Evolutionary conservation across 805 yeast genomes (phyloP).

Genomic region (Metschnikowia lachancei): DNA sequence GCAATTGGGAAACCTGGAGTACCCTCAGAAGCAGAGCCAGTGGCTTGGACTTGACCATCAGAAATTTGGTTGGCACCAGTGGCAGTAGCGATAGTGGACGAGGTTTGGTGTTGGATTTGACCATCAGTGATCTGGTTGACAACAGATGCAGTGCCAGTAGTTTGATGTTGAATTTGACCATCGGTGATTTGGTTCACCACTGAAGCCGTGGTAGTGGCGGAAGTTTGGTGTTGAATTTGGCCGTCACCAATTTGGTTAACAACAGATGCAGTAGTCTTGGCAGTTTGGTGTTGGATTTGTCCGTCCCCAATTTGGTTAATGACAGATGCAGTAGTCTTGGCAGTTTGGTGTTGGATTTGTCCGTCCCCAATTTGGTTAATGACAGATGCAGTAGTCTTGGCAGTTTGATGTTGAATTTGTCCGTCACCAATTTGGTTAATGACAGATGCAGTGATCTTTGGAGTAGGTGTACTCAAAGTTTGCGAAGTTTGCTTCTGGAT

Average conservation of each 20-base stretch:
- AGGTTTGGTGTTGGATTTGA: conserved; percentile 30
- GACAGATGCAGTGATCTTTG: conserved; percentile 29
- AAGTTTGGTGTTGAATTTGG: conserved; percentile 38
- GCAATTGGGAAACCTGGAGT: conserved; percentile 18
- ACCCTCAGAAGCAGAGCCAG: conserved; percentile 20
- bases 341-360: conserved; percentile 18
- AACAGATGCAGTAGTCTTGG: conserved; percentile 11
- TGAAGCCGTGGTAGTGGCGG: conserved; percentile 20
- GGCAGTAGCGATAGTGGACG: conserved; percentile 10
- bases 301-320: conserved; percentile 30
- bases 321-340: conserved; percentile 21
- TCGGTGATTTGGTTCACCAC: conserved; percentile 26
- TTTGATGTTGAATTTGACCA: conserved; percentile 34
- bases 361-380: conserved; percentile 20
- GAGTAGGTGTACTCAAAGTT: not conserved
- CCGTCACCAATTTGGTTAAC: conserved; percentile 30
- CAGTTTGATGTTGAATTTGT: conserved; percentile 46
- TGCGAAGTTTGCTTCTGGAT: conserved; percentile 15
- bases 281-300: conserved; percentile 29
- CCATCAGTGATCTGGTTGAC: conserved; percentile 30
- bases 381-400: conserved; percentile 24
- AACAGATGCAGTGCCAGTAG: conserved; percentile 12
- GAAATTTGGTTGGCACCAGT: conserved; percentile 22
- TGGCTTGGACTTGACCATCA: conserved; percentile 35
- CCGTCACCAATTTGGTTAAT: conserved; percentile 48